Base-by-base conservation (phyloP, 1,139 yeast genomes). In the Petasospora rhodanensis region DNA sequence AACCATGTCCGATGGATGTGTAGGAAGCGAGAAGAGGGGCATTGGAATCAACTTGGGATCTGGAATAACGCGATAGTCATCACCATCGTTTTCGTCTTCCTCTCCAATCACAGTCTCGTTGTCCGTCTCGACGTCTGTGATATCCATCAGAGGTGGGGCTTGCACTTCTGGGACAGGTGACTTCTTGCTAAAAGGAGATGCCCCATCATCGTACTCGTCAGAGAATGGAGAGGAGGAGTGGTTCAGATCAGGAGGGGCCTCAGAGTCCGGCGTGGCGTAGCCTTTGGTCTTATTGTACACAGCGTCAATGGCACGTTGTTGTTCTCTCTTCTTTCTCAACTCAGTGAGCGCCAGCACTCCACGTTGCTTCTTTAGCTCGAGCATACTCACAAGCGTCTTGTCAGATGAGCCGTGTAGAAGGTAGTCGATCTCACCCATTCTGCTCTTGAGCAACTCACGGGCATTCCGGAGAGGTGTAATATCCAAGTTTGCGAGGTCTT, bases 351-450 rank as follows among this genome's bases (percentile, higher is more conserved):
- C 34, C 14, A 38, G 18, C 18, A 38, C 19, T 4, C 38, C 40
- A 24, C 40, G 30, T 13, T 35, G 26, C 13, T 34, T 32, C 33
- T 32, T 32, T 22, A 38, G 14, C 16, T 36, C 40, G 16, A 40
- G 13, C 10, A 34, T 23, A 14, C 35, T 28, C 7, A 11, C 18
- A n/a, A n/a, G n/a, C 21, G 31, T 26, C 22, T 22, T 39, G 6
- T 28, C 15, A 10, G 35, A 46, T 7, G 59, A 52, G 22, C 51
- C 48, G 38, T 52, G 55, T 31, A 61, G 38, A 13, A 61, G 35
- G 28, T 52, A 52, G 1, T 57, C 49, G 10, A 61, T 55, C 34
- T 61, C 64, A 26, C 50, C 54, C 24, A 60, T 59, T 27, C 54
- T 54, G 22, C 52, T 55, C 35, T 58, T 58, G 10, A 47, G 53